phyloP scores from a whole-genome alignment of 1,284 basidiomycete species.

The Fomes fomentarius region DNA sequence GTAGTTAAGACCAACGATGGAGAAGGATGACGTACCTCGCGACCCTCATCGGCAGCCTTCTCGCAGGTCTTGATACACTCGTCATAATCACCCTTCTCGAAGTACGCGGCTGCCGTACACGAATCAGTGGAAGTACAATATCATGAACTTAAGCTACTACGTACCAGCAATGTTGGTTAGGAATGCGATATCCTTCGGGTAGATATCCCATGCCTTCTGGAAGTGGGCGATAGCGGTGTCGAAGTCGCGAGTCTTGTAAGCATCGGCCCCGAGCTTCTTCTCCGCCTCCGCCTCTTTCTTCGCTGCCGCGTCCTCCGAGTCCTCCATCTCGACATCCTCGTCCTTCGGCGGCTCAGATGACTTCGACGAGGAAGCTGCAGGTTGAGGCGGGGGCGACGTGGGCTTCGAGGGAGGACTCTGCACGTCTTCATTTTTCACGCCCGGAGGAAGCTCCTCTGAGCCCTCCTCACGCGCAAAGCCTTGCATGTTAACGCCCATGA shows the following conservation, averaged over 20 bases:
- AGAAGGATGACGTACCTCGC: slow-evolving; percentile 51
- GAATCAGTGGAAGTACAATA: not conserved
- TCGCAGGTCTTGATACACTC: slow-evolving; percentile 92
- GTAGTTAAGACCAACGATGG: not conserved
- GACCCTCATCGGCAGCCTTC: slow-evolving; percentile 94
- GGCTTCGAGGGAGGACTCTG: slow-evolving; percentile 29
- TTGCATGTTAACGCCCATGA: slow-evolving; percentile 94
- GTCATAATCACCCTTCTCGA: slow-evolving; percentile 92
- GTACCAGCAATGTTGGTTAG: slow-evolving; percentile 86
- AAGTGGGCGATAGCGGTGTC: slow-evolving; percentile 75
- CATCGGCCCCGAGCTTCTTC: slow-evolving; percentile 80
- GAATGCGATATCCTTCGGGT: slow-evolving; percentile 94
- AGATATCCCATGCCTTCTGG: slow-evolving; percentile 89
- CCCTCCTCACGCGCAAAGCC: slow-evolving; percentile 87
- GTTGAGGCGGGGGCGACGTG: slow-evolving; percentile 44
- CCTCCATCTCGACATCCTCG: slow-evolving; percentile 50
- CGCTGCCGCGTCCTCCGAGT: slow-evolving; percentile 52
- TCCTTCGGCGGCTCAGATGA: slow-evolving; percentile 43
- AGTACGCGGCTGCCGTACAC: slow-evolving; percentile 76
- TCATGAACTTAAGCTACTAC: slow-evolving; percentile 28
- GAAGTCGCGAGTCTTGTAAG: slow-evolving; percentile 88
- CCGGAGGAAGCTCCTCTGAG: slow-evolving; percentile 78
- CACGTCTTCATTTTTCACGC: slow-evolving; percentile 36
- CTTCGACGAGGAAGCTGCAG: slow-evolving; percentile 46
- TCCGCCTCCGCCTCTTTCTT: slow-evolving; percentile 71